phyloP scores from a whole-genome alignment of 2,329 filamentous ascomycete genomes.

The Stagonosporopsis tanaceti region DNA sequence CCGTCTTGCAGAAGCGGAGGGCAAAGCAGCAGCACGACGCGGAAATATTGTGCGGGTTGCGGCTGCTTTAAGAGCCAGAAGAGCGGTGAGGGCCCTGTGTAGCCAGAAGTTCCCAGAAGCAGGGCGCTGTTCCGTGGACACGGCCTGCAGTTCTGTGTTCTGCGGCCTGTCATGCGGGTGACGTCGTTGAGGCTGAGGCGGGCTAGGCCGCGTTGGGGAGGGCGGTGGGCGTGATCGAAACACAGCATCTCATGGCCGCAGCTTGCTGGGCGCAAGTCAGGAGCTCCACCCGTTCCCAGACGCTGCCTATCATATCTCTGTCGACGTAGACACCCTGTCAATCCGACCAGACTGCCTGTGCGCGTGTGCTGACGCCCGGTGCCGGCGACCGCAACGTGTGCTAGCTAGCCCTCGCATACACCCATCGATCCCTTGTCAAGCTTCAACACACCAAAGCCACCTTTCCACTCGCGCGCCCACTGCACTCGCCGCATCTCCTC shows the following conservation, averaged over 20 bases:
- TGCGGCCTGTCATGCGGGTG: constrained; percentile 7
- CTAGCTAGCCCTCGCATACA: constrained; percentile 15
- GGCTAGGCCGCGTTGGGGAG: constrained; percentile 8
- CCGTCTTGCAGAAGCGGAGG: background rate
- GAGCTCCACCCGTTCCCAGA: constrained; percentile 10
- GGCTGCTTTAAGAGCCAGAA: constrained; percentile 9
- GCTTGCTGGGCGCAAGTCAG: constrained; percentile 15
- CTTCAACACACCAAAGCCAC: constrained; percentile 21
- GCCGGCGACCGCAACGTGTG: constrained; percentile 30
- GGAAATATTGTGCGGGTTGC: constrained; percentile 1
- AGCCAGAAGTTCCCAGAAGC: constrained; percentile 6
- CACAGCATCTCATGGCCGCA: constrained; percentile 3
- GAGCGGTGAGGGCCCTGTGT: constrained; percentile 18
- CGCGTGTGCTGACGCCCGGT: constrained; percentile 10
- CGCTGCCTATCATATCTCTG: background rate
- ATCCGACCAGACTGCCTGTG: constrained; percentile 2
- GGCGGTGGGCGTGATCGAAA: constrained; percentile 3
- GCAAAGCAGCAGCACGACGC: background rate
- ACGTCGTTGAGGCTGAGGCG: constrained; percentile 14
- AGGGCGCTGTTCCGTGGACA: constrained; percentile 17
- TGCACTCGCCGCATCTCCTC: constrained; percentile 15
- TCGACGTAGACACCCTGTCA: background rate
- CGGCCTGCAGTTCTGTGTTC: constrained; percentile 7
- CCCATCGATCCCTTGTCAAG: constrained; percentile 17
- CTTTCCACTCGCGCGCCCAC: constrained; percentile 4